Conservation (phyloP, 2,329 filamentous ascomycete genomes). For the Xylariaceae sp. region DNA sequence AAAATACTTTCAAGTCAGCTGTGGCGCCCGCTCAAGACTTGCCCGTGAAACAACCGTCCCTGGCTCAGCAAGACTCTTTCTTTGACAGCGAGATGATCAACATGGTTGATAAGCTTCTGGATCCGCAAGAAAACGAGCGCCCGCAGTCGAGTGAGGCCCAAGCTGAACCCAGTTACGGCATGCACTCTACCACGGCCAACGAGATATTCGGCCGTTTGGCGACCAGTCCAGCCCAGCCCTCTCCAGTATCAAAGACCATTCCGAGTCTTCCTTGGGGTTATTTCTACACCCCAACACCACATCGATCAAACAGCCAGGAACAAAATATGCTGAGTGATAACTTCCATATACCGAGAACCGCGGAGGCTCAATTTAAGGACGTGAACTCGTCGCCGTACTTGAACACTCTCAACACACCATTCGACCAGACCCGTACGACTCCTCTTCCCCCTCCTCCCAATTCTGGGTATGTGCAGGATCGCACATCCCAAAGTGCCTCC, state of each 20-base stretch:
- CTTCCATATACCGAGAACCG: slow-evolving; percentile 24
- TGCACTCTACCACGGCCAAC: slow-evolving; percentile 50
- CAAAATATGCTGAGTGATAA: slow-evolving; percentile 17
- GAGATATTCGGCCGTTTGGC: slow-evolving; percentile 44
- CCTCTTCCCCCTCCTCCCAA: slow-evolving; percentile 6
- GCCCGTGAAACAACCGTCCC: too few species aligned
- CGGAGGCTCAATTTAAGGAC: slow-evolving; percentile 19
- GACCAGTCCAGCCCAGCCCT: slow-evolving; percentile 31
- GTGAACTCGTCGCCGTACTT: slow-evolving; percentile 23
- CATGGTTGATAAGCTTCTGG: slow-evolving; percentile 37
- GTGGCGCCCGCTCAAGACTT: too few species aligned
- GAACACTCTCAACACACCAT: slow-evolving; percentile 13
- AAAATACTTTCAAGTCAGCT: too few species aligned
- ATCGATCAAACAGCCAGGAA: slow-evolving; percentile 21
- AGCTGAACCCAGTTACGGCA: slow-evolving; percentile 50
- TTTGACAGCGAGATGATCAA: slow-evolving; percentile 42
- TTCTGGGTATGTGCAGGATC: slow-evolving; percentile 3
- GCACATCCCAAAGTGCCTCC: slow-evolving; percentile 1
- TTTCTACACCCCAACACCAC: slow-evolving; percentile 35
- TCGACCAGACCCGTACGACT: slow-evolving; percentile 7
- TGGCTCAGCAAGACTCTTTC: too few species aligned
- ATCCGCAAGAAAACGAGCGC: slow-evolving; percentile 26
- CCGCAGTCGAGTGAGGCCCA: slow-evolving; percentile 26
- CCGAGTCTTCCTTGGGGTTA: slow-evolving; percentile 50
- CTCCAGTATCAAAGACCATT: slow-evolving; percentile 34